Conservation (phyloP, 2,329 filamentous ascomycete species). For the Amauroascus niger region DNA sequence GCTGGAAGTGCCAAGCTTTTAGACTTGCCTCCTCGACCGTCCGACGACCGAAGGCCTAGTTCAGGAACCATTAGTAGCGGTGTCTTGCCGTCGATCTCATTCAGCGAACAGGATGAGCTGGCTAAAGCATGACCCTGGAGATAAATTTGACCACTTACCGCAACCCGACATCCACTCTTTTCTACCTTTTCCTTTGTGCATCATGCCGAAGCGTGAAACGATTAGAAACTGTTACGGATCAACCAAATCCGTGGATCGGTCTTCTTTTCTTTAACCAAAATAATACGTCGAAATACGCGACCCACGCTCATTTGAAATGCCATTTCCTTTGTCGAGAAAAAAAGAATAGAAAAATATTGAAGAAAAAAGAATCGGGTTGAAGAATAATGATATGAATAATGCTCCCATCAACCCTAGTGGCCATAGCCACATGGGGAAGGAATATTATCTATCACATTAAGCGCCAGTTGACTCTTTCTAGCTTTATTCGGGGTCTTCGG, state of each 20-base stretch:
- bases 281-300: neutral
- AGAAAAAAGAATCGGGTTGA: neutral
- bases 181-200: neutral
- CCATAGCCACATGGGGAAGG: neutral
- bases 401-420: neutral
- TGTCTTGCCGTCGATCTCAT: neutral
- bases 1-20: conserved; percentile 68
- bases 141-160: neutral
- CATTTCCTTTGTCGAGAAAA: conserved; percentile 3
- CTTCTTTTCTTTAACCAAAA: neutral
- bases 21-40: conserved; percentile 50
- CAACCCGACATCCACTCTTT: conserved; percentile 5
- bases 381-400: neutral
- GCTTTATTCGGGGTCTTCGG: neutral
- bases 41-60: conserved; percentile 38
- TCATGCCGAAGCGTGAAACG: neutral
- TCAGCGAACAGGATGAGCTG: neutral
- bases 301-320: conserved; percentile 4
- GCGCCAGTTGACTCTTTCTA: neutral
- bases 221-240: no score
- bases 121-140: neutral
- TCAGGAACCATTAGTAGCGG: conserved; percentile 12
- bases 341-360: neutral
- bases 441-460: neutral
- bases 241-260: no score